Evolutionary conservation across 352 stramenopile species (phyloP).

Genomic region (Pythium pyrilobum): DNA sequence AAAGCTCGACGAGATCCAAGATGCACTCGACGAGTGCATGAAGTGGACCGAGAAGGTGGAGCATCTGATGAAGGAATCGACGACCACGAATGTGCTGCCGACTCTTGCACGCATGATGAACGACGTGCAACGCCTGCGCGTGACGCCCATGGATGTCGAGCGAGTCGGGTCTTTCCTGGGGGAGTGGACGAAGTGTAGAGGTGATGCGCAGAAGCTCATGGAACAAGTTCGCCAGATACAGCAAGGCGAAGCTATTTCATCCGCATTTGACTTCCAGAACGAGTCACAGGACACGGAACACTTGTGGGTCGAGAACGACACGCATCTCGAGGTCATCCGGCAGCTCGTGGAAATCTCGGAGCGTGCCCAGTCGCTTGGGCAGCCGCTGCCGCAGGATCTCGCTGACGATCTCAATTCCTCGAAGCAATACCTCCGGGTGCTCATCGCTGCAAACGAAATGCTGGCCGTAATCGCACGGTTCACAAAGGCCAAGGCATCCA

Average conservation of each 20-base stretch:
- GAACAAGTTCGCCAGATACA: slow-evolving; percentile 1
- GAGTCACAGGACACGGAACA: slow-evolving; percentile 7
- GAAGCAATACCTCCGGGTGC: slow-evolving; percentile 17
- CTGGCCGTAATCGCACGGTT: slow-evolving; percentile 18
- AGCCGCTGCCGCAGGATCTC: slow-evolving; percentile 8
- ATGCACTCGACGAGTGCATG: slow-evolving; percentile 5
- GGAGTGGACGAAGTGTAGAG: slow-evolving; percentile 6
- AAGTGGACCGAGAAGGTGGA: slow-evolving; percentile 18
- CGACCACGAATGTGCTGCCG: background rate
- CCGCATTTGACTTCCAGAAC: slow-evolving; percentile 14
- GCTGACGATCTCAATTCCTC: background rate
- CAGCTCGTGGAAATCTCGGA: slow-evolving; percentile 11
- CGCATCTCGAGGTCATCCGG: slow-evolving; percentile 8
- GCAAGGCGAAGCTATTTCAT: background rate
- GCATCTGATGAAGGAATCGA: slow-evolving; percentile 2
- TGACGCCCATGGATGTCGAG: slow-evolving; percentile 8
- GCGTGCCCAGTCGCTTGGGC: slow-evolving; percentile 7
- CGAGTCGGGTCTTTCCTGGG: slow-evolving; percentile 13
- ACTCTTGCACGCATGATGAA: slow-evolving; percentile 11
- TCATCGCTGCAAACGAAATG: slow-evolving; percentile 21
- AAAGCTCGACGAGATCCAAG: slow-evolving; percentile 18
- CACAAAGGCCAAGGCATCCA: slow-evolving; percentile 13
- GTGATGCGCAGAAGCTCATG: slow-evolving; percentile 6
- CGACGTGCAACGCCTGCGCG: background rate
- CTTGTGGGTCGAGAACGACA: slow-evolving; percentile 17